Base-by-base conservation (phyloP, 495 filamentous ascomycete species). In the Penicillium dipodomyicola region DNA sequence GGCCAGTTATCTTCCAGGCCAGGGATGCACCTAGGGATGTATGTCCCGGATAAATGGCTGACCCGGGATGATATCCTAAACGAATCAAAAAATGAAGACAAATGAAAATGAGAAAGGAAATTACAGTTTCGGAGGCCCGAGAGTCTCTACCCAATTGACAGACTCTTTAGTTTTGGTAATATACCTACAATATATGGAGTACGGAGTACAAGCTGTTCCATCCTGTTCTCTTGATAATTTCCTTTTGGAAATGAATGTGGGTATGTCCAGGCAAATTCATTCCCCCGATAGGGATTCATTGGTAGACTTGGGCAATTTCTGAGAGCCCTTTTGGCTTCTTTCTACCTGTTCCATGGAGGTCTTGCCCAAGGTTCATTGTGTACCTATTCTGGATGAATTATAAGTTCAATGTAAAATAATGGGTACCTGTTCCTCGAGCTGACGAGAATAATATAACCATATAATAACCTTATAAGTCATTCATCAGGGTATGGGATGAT, bases 91-190 rank as follows among this genome's bases (percentile, higher is more conserved):
- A 39, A 17, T 39, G 41, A 43, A 23, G 10, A n/a, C n/a, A n/a
- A 43, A 43, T n/a, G 39, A 17, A 17, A 19, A 41, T 29, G 10
- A 22, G 40, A 23, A 47, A 1, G 45, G n/a, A 48, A 48, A 33
- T 48, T 32, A 32, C 29, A 48, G 27, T 20, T 32, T 32, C 12
- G 27, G 29, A n/a, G 45, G 45, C 32, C 45, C 45, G 45, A 48
- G 45, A 5, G 45, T 32, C 9, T 48, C 45, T 7, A 29, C 27
- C 45, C 45, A 48, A 48, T 32, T 27, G 42, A 23, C 12, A 15
- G 5, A n/a, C n/a, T 17, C 14, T 22, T 17, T 10, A 43, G 42
- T 25, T 25, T 44, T 44, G 42, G 42, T 39, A 39, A 39, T 39
- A 39, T 17, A 39, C 33, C 14, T 37, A 15, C 35, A 39, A 39